These are phyloP conservation scores for Oxyria digyna DNA, from an alignment of 148 eudicot species.

Conservation along the genomic window DNA sequence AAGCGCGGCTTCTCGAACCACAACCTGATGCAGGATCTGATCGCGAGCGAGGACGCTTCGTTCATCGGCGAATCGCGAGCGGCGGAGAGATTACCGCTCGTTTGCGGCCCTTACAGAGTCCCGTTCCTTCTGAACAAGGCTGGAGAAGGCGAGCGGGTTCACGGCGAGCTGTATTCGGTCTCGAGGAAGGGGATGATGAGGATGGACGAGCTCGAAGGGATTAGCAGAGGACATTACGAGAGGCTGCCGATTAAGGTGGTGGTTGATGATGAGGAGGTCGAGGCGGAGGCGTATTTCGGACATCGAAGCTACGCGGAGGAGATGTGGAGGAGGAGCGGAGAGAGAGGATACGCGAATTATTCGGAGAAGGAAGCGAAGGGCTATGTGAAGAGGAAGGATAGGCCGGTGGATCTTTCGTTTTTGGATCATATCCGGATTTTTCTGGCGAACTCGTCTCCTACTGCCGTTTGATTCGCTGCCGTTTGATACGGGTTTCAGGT, in stretches of 20 bases:
- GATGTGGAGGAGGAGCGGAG: constrained; percentile 45
- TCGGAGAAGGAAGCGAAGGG: constrained; percentile 17
- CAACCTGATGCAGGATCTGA: constrained; percentile 25
- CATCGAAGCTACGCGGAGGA: constrained; percentile 43
- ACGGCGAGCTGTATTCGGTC: constrained; percentile 58
- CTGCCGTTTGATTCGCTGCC: background rate
- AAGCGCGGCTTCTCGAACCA: constrained; percentile 67
- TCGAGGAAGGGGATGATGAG: constrained; percentile 27
- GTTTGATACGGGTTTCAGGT: too few relatives aligned
- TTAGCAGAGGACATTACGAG: constrained; percentile 40
- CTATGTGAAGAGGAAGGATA: constrained; percentile 24
- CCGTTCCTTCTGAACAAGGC: constrained; percentile 59
- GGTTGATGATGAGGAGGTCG: constrained; percentile 17
- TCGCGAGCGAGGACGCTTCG: constrained; percentile 36
- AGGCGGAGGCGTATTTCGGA: constrained; percentile 58
- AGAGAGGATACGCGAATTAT: constrained; percentile 22
- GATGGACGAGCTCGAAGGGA: constrained; percentile 61
- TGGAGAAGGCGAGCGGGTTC: constrained; percentile 38
- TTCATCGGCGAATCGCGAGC: constrained; percentile 33
- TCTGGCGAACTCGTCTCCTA: background rate
- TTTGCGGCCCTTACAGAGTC: constrained; percentile 53
- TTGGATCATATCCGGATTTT: constrained; percentile 25
- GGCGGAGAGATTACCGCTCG: constrained; percentile 34
- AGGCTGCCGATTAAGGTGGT: constrained; percentile 37
- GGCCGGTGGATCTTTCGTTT: constrained; percentile 29